A percentile compares a stretch with the other conserved stretches of the same genome.
phyloP scores from a whole-genome alignment of 1,139 yeast species.

The Debaryomyces nepalensis region DNA sequence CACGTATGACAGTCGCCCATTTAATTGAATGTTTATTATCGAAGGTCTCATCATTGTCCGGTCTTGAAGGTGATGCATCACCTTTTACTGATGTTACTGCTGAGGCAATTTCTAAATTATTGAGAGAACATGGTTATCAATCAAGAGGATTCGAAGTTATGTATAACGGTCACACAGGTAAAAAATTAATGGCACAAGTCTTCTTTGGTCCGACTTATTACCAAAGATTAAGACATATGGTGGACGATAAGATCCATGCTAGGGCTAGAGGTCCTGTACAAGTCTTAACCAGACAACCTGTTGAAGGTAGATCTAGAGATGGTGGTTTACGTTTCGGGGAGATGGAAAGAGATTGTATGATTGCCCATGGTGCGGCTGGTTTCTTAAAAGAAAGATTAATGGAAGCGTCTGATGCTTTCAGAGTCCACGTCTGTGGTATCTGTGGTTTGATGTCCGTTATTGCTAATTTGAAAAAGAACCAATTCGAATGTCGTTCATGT shows the following conservation, averaged over 20 bases:
- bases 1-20: slow-evolving; percentile 99
- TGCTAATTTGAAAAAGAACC: slow-evolving; percentile 95
- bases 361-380: slow-evolving; percentile 99
- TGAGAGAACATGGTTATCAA: slow-evolving; percentile 95
- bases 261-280: slow-evolving; percentile 99
- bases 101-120: slow-evolving; percentile 88
- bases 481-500: slow-evolving; percentile 97
- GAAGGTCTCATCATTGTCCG: slow-evolving; percentile 92
- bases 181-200: slow-evolving; percentile 94
- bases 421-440: slow-evolving; percentile 97
- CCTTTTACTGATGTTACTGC: slow-evolving; percentile 98
- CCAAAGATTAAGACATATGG: slow-evolving; percentile 99
- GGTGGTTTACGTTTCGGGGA: slow-evolving; percentile 99
- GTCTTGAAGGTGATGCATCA: slow-evolving; percentile 98
- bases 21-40: slow-evolving; percentile 96
- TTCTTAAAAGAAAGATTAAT: slow-evolving; percentile 94
- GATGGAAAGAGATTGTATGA: slow-evolving; percentile 99
- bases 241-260: slow-evolving; percentile 98
- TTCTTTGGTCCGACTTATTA: slow-evolving; percentile 99
- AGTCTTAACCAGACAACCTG: slow-evolving; percentile 97
- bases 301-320: slow-evolving; percentile 98
- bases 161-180: slow-evolving; percentile 99
- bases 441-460: slow-evolving; percentile 98
- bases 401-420: slow-evolving; percentile 99
- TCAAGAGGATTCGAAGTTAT: slow-evolving; percentile 98